Evolutionary conservation across 805 yeast genomes (phyloP).

Genomic region (Wickerhamomyces queroliae): DNA sequence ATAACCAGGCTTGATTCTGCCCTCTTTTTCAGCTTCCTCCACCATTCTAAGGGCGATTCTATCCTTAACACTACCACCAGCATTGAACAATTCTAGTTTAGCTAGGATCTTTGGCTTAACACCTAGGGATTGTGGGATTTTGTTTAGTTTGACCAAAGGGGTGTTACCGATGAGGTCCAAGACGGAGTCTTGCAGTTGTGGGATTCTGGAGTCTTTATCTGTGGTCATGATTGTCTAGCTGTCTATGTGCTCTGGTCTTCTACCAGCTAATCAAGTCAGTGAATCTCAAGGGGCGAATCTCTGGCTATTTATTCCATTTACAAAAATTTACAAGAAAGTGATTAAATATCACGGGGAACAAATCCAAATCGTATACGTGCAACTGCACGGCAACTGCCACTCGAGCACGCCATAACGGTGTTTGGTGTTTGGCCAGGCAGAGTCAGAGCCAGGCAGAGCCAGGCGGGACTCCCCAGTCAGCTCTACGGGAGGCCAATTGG

Average conservation of each 20-base stretch:
- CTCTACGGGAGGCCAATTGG: no score
- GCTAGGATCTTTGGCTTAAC: conserved; percentile 68
- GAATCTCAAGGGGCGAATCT: no score
- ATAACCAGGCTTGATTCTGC: conserved; percentile 77
- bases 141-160: conserved; percentile 69
- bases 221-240: neutral
- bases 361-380: no score
- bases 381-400: neutral
- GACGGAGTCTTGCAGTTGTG: conserved; percentile 28
- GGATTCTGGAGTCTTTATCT: neutral
- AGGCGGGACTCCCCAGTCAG: no score
- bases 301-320: neutral
- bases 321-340: neutral
- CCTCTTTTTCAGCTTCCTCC: conserved; percentile 74
- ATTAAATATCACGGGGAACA: no score
- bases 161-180: conserved; percentile 83
- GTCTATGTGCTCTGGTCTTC: neutral
- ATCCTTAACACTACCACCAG: conserved; percentile 89
- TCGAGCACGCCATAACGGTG: no score
- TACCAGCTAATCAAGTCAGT: neutral
- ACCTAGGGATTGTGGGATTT: conserved; percentile 70
- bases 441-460: no score
- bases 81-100: conserved; percentile 77
- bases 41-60: conserved; percentile 86
- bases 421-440: no score